Conservation (phyloP, 495 filamentous ascomycete species). For the Pseudoneurospora amorphoporcata region DNA sequence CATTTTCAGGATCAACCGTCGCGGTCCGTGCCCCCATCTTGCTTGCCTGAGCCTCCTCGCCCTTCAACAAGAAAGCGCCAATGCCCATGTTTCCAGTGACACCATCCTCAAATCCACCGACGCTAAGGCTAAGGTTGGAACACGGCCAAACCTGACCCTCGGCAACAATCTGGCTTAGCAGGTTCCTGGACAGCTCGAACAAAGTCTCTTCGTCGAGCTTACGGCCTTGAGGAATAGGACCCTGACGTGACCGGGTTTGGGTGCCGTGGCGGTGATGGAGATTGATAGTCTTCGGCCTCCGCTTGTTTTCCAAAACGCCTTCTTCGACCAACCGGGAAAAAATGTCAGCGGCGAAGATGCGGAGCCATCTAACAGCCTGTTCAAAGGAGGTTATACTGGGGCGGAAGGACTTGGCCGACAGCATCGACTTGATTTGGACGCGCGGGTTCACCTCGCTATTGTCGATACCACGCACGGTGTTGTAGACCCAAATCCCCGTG, state of each 20-base stretch:
- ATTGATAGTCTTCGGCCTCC: constrained; percentile 74
- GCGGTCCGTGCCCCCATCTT: constrained; percentile 16
- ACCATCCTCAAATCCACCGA: constrained; percentile 85
- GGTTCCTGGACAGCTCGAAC: constrained; percentile 62
- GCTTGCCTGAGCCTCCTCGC: constrained; percentile 54
- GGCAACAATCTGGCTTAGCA: constrained; percentile 64
- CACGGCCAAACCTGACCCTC: constrained; percentile 85
- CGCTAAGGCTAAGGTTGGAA: constrained; percentile 68
- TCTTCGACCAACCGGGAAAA: constrained; percentile 84
- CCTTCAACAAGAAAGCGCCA: constrained; percentile 69
- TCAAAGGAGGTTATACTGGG: constrained; percentile 72
- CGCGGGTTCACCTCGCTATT: constrained; percentile 79
- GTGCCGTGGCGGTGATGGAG: constrained; percentile 65
- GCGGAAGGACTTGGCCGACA: constrained; percentile 93
- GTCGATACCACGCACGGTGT: constrained; percentile 77
- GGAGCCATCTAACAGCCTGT: constrained; percentile 76
- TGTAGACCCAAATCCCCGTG: constrained; percentile 80
- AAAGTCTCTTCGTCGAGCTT: constrained; percentile 61
- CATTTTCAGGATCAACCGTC: constrained; percentile 14
- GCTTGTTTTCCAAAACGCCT: constrained; percentile 79
- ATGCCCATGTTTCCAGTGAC: constrained; percentile 77
- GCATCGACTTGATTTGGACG: constrained; percentile 93
- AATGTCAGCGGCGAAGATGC: constrained; percentile 89
- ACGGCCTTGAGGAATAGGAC: constrained; percentile 67
- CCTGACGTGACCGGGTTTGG: constrained; percentile 61